phyloP scores from a whole-genome alignment of 768 basidiomycete species.

The Fistulinella prunicolor region DNA sequence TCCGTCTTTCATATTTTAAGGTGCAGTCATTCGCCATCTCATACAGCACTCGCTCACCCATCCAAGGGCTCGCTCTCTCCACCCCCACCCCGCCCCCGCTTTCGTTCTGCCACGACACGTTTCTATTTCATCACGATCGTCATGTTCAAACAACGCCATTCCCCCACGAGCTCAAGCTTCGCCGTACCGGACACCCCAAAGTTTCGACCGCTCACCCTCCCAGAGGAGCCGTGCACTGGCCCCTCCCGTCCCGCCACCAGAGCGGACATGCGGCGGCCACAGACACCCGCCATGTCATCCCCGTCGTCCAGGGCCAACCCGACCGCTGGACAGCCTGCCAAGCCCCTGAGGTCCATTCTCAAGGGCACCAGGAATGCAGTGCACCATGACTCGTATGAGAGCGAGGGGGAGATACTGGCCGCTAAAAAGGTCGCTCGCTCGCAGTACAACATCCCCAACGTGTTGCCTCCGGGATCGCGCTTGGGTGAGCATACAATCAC shows the following conservation, averaged over 20 bases:
- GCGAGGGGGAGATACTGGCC: slow-evolving; percentile 26
- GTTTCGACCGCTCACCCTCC: slow-evolving; percentile 15
- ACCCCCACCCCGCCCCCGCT: slow-evolving; percentile 8
- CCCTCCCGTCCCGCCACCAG: slow-evolving; percentile 16
- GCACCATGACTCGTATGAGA: slow-evolving; percentile 26
- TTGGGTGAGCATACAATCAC: slow-evolving; percentile 19
- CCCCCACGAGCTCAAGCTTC: slow-evolving; percentile 12
- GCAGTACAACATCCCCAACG: slow-evolving; percentile 22
- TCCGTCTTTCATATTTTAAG: no score
- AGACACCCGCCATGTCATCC: slow-evolving; percentile 16
- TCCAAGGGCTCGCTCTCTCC: no score
- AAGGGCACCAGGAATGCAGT: slow-evolving; percentile 22
- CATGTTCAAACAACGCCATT: slow-evolving; percentile 24
- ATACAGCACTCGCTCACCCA: no score
- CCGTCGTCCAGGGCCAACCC: slow-evolving; percentile 20
- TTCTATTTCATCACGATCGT: slow-evolving; percentile 27
- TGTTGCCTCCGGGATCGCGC: slow-evolving; percentile 22
- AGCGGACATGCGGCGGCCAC: slow-evolving; percentile 15
- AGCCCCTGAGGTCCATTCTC: slow-evolving; percentile 30
- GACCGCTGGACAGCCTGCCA: slow-evolving; percentile 20
- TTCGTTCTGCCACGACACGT: slow-evolving; percentile 18
- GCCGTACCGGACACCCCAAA: slow-evolving; percentile 26
- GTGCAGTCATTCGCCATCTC: no score
- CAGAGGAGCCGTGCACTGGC: slow-evolving; percentile 11
- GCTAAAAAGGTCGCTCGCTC: slow-evolving; percentile 21